These are phyloP conservation scores for Onygenales sp. DNA, from an alignment of 2,329 filamentous ascomycete species.

Conservation along the genomic window DNA sequence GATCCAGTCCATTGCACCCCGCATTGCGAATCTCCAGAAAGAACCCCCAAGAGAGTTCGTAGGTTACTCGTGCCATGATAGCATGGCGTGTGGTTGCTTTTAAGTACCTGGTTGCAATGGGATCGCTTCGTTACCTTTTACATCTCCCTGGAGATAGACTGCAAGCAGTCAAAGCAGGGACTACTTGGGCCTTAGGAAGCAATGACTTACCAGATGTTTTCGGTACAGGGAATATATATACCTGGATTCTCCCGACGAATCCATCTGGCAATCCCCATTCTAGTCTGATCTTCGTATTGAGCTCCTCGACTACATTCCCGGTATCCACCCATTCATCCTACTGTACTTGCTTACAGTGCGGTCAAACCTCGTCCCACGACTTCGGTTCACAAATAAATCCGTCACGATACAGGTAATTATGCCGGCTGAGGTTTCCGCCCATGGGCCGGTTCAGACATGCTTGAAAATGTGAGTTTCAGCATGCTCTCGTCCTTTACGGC, in stretches of 20 bases:
- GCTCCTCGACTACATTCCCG: neutral
- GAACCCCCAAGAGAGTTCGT: neutral
- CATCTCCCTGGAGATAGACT: neutral
- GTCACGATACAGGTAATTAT: too few species aligned
- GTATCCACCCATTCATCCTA: neutral
- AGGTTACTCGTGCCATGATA: neutral
- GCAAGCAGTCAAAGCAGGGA: neutral
- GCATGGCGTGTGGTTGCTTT: neutral
- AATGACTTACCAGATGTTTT: neutral
- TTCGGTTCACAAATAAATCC: too few species aligned
- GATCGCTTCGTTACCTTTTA: neutral
- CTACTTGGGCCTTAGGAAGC: neutral
- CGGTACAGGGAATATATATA: neutral
- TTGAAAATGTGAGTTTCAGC: too few species aligned
- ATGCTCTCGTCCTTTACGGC: too few species aligned
- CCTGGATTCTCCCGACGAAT: neutral
- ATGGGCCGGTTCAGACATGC: too few species aligned
- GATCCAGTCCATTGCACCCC: neutral
- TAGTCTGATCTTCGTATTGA: neutral
- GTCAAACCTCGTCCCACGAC: neutral
- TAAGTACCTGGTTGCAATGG: neutral
- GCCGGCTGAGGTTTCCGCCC: too few species aligned
- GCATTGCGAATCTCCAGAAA: neutral
- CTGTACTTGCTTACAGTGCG: neutral
- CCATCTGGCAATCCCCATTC: neutral